These are phyloP conservation scores for Babesia sp. DNA, from an alignment of 169 alveolate species.

Conservation along the genomic window DNA sequence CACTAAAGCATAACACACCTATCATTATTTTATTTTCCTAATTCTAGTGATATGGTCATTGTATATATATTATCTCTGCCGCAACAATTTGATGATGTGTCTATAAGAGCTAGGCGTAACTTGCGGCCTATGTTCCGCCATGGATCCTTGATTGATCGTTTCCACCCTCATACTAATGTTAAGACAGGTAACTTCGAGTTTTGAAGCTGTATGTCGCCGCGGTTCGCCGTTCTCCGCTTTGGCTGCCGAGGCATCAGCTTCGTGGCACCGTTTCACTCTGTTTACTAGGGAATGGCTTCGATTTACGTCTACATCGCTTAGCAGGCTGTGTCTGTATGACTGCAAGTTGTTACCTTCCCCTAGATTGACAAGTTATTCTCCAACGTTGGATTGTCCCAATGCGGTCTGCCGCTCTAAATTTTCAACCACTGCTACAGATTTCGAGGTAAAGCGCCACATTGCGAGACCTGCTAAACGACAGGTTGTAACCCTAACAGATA, in stretches of 20 bases:
- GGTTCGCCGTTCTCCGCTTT: neutral
- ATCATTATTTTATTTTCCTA: too few species aligned
- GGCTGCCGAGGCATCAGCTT: neutral
- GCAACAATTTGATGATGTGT: too few species aligned
- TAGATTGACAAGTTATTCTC: neutral
- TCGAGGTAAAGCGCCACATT: constrained; percentile 12
- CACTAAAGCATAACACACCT: too few species aligned
- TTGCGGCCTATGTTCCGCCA: too few species aligned
- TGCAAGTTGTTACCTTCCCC: neutral
- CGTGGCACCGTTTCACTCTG: neutral
- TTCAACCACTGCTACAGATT: neutral
- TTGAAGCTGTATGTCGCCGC: neutral
- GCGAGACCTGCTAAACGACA: constrained; percentile 18
- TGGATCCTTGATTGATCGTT: neutral
- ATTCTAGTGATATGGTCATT: too few species aligned
- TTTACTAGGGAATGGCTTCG: neutral
- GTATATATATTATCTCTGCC: too few species aligned
- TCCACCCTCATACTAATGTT: neutral
- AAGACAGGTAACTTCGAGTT: neutral
- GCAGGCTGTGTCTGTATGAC: neutral
- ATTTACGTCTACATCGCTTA: neutral
- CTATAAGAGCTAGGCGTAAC: too few species aligned
- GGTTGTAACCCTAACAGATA: constrained; percentile 45
- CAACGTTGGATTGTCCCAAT: neutral
- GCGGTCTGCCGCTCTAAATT: neutral